A percentile compares a stretch with the other conserved stretches of the same genome.
phyloP scores from a whole-genome alignment of 768 basidiomycete species.

The Podaxis rugospora region DNA sequence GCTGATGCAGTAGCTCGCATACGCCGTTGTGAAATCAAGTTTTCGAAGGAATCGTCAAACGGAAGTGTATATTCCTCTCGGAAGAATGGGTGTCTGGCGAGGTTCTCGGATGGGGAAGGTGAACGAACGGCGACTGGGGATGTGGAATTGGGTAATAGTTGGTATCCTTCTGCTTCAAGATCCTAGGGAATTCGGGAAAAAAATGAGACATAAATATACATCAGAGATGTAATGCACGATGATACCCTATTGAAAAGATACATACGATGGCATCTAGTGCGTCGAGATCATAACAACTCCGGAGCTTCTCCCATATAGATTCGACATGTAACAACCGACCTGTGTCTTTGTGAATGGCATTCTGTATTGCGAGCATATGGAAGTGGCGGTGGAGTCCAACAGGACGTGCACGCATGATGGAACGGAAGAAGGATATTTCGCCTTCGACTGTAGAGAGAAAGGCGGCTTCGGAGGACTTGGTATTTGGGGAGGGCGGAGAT shows the following conservation, averaged over 20 bases:
- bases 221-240: neutral
- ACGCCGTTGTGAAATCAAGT: conserved; percentile 58
- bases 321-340: conserved; percentile 54
- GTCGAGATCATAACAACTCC: conserved; percentile 69
- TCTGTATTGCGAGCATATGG: conserved; percentile 72
- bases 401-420: conserved; percentile 76
- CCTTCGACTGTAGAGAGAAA: conserved; percentile 75
- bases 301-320: conserved; percentile 73
- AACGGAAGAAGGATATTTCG: conserved; percentile 82
- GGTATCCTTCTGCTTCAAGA: conserved; percentile 33
- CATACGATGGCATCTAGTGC: conserved; percentile 67
- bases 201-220: neutral
- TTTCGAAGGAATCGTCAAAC: conserved; percentile 53
- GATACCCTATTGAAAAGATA: conserved; percentile 13
- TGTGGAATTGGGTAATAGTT: conserved; percentile 20
- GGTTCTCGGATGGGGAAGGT: conserved; percentile 67
- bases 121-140: conserved; percentile 53
- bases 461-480: conserved; percentile 21
- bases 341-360: conserved; percentile 68
- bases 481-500: conserved; percentile 8
- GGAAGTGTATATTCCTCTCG: conserved; percentile 65
- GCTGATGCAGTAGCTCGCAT: conserved; percentile 60
- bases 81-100: conserved; percentile 68
- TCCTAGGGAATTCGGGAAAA: conserved; percentile 26
- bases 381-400: conserved; percentile 83